Evolutionary conservation across 2,329 filamentous ascomycete genomes (phyloP).

Genomic region (Talaromyces sp.): DNA sequence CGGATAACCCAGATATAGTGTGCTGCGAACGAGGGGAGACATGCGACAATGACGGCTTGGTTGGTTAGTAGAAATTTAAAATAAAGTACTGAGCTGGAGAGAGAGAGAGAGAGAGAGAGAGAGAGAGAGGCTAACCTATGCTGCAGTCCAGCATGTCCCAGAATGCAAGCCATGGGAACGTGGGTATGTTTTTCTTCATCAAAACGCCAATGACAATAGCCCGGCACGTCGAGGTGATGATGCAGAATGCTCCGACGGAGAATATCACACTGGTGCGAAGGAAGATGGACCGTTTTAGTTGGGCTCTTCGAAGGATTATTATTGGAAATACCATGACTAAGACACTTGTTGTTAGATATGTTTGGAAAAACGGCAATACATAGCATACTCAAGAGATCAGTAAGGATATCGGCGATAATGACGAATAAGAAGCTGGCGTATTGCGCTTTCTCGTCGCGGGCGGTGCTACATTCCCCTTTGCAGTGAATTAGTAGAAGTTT

Average conservation of each 20-base stretch:
- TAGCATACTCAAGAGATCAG: slow-evolving; percentile 28
- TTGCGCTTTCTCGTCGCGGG: slow-evolving; percentile 24
- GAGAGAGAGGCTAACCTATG: slow-evolving; percentile 20
- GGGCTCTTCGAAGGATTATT: slow-evolving; percentile 29
- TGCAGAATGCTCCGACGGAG: slow-evolving; percentile 22
- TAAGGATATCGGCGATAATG: slow-evolving; percentile 29
- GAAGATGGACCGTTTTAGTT: slow-evolving; percentile 27
- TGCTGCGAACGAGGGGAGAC: slow-evolving; percentile 15
- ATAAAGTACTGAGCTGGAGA: not conserved
- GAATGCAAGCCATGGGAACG: slow-evolving; percentile 29
- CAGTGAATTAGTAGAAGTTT: not conserved
- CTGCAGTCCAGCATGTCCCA: slow-evolving; percentile 32
- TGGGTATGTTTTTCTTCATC: slow-evolving; percentile 20
- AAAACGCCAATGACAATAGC: slow-evolving; percentile 27
- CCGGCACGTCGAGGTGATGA: slow-evolving; percentile 19
- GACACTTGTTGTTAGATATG: not conserved
- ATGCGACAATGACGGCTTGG: slow-evolving; percentile 18
- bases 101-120: no score
- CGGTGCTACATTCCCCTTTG: slow-evolving; percentile 19
- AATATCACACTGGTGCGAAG: slow-evolving; percentile 25
- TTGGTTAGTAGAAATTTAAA: not conserved
- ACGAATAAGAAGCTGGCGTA: slow-evolving; percentile 30
- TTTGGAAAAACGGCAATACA: not conserved
- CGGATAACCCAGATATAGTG: slow-evolving; percentile 1
- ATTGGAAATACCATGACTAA: slow-evolving; percentile 35